Percentiles rank a stretch among this genome's conserved stretches.
Conservation (phyloP, 805 yeast genomes). For the Sugiyamaella smithiae region DNA sequence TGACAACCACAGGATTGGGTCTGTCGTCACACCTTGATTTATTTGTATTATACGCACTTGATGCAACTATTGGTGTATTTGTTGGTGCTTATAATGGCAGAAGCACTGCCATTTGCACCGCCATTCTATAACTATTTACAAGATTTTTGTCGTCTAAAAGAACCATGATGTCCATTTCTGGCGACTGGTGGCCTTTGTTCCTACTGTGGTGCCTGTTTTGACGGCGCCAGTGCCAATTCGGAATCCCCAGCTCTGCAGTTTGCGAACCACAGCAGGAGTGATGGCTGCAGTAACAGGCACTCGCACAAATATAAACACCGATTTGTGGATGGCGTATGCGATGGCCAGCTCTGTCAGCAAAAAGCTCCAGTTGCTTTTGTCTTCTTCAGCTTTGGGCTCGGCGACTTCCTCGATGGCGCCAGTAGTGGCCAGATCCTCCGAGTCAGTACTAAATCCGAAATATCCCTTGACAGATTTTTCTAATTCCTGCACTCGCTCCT, state of each 20-base stretch:
- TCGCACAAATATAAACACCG: conserved; percentile 69
- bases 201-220: conserved; percentile 39
- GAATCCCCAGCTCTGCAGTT: conserved; percentile 74
- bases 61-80: too few relatives aligned
- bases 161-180: conserved; percentile 62
- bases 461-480: conserved; percentile 58
- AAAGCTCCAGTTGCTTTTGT: conserved; percentile 35
- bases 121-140: too few relatives aligned
- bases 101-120: too few relatives aligned
- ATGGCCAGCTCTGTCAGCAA: conserved; percentile 80
- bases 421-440: conserved; percentile 16
- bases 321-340: conserved; percentile 92
- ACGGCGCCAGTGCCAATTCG: conserved; percentile 59
- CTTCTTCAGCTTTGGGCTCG: conserved; percentile 11
- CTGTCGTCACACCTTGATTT: too few relatives aligned
- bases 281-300: conserved; percentile 89
- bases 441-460: conserved; percentile 58
- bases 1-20: too few relatives aligned
- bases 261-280: conserved; percentile 72
- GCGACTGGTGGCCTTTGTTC: conserved; percentile 48
- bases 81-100: too few relatives aligned
- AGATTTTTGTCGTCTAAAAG: too few relatives aligned
- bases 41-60: too few relatives aligned
- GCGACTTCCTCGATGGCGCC: conserved; percentile 12
- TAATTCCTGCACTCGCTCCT: conserved; percentile 67